Percentiles rank a stretch among this genome's conserved stretches.
Evolutionary conservation across 495 filamentous ascomycete species (phyloP).

Genomic region (Aspergillus saccharolyticus): DNA sequence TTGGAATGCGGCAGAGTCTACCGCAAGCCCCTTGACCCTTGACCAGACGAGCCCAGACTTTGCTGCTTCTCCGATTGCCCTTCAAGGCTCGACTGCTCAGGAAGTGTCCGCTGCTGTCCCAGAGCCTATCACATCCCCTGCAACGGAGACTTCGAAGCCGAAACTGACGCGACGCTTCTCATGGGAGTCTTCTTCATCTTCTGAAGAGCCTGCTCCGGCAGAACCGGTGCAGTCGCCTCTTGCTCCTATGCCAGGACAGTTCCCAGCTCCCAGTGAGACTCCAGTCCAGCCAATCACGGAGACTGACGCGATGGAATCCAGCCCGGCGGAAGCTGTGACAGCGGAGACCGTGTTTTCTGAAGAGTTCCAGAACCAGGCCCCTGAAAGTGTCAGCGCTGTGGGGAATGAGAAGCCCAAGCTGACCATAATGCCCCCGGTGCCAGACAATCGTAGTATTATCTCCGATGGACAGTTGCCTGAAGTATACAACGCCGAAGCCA

Average conservation of each 20-base stretch:
- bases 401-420: slow-evolving; percentile 21
- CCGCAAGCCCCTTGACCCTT: slow-evolving; percentile 9
- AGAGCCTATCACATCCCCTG: background rate
- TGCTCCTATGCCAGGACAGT: slow-evolving; percentile 18
- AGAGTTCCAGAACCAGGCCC: slow-evolving; percentile 1
- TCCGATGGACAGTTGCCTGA: slow-evolving; percentile 13
- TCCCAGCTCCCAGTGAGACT: slow-evolving; percentile 12
- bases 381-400: background rate
- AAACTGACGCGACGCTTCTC: slow-evolving; percentile 36
- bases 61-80: slow-evolving; percentile 15
- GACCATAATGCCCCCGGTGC: slow-evolving; percentile 20
- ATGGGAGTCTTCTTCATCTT: slow-evolving; percentile 35
- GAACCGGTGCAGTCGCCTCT: slow-evolving; percentile 7
- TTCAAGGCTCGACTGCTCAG: slow-evolving; percentile 17
- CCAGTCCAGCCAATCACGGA: background rate
- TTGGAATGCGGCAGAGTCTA: slow-evolving; percentile 39
- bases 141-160: slow-evolving; percentile 17
- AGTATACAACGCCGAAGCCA: slow-evolving; percentile 7
- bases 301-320: slow-evolving; percentile 8
- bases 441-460: slow-evolving; percentile 14
- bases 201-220: slow-evolving; percentile 15
- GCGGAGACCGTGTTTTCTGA: background rate
- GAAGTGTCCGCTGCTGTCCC: slow-evolving; percentile 11
- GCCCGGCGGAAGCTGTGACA: slow-evolving; percentile 4
- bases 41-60: slow-evolving; percentile 14